Conservation (phyloP, 2,329 filamentous ascomycete species). For the Verticillium nonalfalfae region DNA sequence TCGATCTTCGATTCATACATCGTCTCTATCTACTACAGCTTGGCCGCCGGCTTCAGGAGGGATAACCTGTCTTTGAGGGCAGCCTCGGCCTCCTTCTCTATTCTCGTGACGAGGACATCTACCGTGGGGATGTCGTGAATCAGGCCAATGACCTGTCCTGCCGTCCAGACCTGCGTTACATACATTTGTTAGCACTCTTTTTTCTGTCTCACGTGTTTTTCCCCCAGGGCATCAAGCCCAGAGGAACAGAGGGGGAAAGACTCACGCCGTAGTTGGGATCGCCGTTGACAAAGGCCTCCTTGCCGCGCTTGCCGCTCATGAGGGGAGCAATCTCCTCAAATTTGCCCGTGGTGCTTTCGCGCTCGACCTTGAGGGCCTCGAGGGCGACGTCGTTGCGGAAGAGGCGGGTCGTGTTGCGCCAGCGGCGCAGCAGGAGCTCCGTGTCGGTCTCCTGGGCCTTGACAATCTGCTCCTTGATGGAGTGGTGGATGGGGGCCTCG, state of each 20-base stretch:
- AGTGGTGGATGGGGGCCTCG: conserved; percentile 85
- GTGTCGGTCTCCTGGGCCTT: conserved; percentile 86
- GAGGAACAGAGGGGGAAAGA: conserved; percentile 15
- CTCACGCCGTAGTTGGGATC: conserved; percentile 84
- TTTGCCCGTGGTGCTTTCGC: conserved; percentile 74
- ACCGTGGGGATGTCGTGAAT: conserved; percentile 82
- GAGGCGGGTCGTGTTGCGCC: conserved; percentile 86
- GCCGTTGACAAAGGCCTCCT: conserved; percentile 87
- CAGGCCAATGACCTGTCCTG: conserved; percentile 87
- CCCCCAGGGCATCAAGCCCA: too few relatives aligned
- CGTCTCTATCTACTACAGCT: conserved; percentile 42
- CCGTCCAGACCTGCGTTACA: conserved; percentile 76
- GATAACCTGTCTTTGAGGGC: conserved; percentile 54
- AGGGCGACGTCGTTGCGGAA: conserved; percentile 86
- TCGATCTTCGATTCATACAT: background rate
- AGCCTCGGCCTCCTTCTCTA: conserved; percentile 70
- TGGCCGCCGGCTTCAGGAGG: conserved; percentile 50
- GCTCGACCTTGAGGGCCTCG: conserved; percentile 77
- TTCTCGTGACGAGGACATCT: conserved; percentile 59
- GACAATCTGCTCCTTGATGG: conserved; percentile 92
- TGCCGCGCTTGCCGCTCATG: conserved; percentile 85
- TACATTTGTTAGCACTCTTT: conserved; percentile 6
- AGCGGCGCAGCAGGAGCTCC: conserved; percentile 76
- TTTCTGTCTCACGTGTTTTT: too few relatives aligned
- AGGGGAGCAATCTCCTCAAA: conserved; percentile 83